Percentiles rank a stretch among this genome's conserved stretches.
Conservation (phyloP, 2,329 filamentous ascomycete species). For the Aureobasidium sp. region DNA sequence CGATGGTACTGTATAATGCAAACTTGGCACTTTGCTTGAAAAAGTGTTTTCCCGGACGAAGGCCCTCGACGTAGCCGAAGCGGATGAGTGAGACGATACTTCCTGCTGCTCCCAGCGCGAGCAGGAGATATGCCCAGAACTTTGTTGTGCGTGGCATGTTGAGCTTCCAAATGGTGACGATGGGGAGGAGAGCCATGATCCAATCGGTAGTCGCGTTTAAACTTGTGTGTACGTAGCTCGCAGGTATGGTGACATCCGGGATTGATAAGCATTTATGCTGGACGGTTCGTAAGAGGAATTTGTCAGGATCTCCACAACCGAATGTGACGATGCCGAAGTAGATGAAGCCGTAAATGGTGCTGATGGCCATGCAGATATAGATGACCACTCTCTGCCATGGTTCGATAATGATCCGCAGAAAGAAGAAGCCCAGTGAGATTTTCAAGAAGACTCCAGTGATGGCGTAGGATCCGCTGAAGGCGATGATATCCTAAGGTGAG, state of each 20-base stretch:
- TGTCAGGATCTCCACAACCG: background rate
- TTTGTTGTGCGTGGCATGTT: slow-evolving; percentile 13
- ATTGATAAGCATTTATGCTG: slow-evolving; percentile 10
- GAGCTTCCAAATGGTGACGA: slow-evolving; percentile 11
- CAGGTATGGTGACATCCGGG: slow-evolving; percentile 1
- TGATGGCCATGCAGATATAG: background rate
- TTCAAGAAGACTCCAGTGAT: slow-evolving; percentile 13
- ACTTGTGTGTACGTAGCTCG: slow-evolving; percentile 10
- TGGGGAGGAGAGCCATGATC: slow-evolving; percentile 12
- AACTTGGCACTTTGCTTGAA: slow-evolving; percentile 12
- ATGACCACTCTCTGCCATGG: slow-evolving; percentile 12
- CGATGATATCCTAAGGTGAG: background rate
- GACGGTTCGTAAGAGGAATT: background rate
- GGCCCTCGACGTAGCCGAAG: slow-evolving; percentile 12
- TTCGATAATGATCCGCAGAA: slow-evolving; percentile 13
- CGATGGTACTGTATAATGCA: slow-evolving; percentile 16
- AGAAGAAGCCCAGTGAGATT: slow-evolving; percentile 15
- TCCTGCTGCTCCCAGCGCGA: slow-evolving; percentile 12
- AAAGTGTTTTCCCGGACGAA: slow-evolving; percentile 3
- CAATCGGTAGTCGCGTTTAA: slow-evolving; percentile 15
- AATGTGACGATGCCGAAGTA: slow-evolving; percentile 7
- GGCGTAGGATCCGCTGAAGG: slow-evolving; percentile 7
- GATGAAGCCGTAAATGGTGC: background rate
- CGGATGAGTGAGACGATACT: slow-evolving; percentile 15
- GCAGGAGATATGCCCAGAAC: slow-evolving; percentile 13